Evolutionary conservation across 75 land plant genomes (phyloP).

Genomic region (Pinus albicaulis): DNA sequence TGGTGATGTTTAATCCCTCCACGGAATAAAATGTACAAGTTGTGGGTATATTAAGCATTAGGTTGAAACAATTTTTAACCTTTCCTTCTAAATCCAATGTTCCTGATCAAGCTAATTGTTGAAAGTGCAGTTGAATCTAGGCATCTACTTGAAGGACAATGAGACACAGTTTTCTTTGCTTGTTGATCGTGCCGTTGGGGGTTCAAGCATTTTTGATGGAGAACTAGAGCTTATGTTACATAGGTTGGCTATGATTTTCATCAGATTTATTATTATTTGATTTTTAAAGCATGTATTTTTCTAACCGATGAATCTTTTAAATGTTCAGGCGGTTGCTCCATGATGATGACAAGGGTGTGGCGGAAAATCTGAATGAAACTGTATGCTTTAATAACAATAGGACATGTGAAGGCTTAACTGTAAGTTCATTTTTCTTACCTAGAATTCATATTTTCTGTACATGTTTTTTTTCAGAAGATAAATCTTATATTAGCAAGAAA

Average conservation of each 20-base stretch:
- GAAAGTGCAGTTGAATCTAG: conserved; percentile 73
- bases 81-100: too few relatives aligned
- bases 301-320: too few relatives aligned
- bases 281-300: not conserved
- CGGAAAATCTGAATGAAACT: conserved; percentile 77
- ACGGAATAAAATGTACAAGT: too few relatives aligned
- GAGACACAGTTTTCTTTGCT: conserved; percentile 69
- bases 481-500: too few relatives aligned
- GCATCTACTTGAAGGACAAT: conserved; percentile 69
- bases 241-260: conserved; percentile 27
- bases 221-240: conserved; percentile 91
- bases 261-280: too few relatives aligned
- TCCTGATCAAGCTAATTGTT: too few relatives aligned
- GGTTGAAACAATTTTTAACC: too few relatives aligned
- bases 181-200: conserved; percentile 89
- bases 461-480: too few relatives aligned
- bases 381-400: conserved; percentile 39
- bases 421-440: conserved; percentile 21
- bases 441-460: too few relatives aligned
- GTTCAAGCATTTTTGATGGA: conserved; percentile 79
- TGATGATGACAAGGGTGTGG: conserved; percentile 86
- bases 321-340: conserved; percentile 63
- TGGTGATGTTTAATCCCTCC: too few relatives aligned
- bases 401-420: conserved; percentile 57
- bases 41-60: too few relatives aligned